Base-by-base conservation (phyloP, 306 rosid species). In the Styphnolobium japonicum region DNA sequence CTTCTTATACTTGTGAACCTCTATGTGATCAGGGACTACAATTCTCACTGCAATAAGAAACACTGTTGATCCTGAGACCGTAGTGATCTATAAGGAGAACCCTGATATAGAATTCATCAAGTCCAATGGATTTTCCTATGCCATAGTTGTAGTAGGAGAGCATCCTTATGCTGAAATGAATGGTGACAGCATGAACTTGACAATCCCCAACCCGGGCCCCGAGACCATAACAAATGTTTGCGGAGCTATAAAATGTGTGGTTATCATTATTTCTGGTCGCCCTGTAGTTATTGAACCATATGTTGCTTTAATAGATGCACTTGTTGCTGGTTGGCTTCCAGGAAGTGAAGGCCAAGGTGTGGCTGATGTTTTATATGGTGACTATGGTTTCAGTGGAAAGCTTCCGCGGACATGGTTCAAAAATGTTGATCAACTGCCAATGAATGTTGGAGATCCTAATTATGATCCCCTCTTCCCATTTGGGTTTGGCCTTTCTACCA, bases 321-420 rank as follows among this genome's bases (percentile, higher is more conserved):
- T 87, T 21, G 87, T 87, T 37, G 87, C 90, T 61, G 87, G 61
- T 25, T 87, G 87, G 90, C 74, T 87, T 27, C 90, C 90, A 0
- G 90, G 90, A 1, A 81, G 84, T 62, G 90, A 87, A 48, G 90
- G 87, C 10, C 90, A 87, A 23, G 90, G 90, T 39, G 90, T 87
- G 16, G 86, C 82, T 21, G 90, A 87, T 81, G 80, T 84, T 21
- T 39, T 87, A 67, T 84, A 10, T 78, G 90, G 90, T 74, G 87
- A 87, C 78, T 74, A 81, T 46, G 90, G 80, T 73, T 87, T 87
- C 82, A 81, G 80, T 0, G 90, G 87, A 48, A 87, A 84, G 78
- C 90, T 87, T 81, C 70, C 90, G 19, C 4, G 75, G 48, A 87
- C 90, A 73, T 87, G 90, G 90, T 87, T 87, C 82, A 87, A 78